Conservation (phyloP, 345 rosid genomes). For the Gynandropsis gynandra region DNA sequence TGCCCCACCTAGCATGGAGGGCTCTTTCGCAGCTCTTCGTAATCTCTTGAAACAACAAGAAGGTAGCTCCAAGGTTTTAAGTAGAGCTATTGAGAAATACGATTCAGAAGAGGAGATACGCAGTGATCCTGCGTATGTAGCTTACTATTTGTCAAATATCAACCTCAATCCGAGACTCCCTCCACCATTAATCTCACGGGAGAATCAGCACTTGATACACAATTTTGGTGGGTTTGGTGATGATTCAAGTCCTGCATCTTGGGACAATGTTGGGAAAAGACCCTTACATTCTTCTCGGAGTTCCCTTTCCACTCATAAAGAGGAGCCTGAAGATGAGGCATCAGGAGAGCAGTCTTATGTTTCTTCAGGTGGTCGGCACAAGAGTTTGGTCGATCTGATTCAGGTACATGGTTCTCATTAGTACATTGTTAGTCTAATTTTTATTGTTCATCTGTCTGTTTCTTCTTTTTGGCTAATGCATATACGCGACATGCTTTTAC, state of each 20-base stretch:
- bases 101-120: constrained; percentile 74
- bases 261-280: constrained; percentile 46
- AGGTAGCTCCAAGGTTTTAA: constrained; percentile 51
- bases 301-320: constrained; percentile 65
- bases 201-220: constrained; percentile 52
- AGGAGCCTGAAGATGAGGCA: constrained; percentile 78
- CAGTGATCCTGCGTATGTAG: constrained; percentile 72
- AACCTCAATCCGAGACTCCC: constrained; percentile 93
- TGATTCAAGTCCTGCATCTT: constrained; percentile 40
- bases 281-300: constrained; percentile 37
- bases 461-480: too few species aligned
- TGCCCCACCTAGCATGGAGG: constrained; percentile 98
- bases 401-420: constrained; percentile 47
- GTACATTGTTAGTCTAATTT: not conserved
- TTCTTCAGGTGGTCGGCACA: constrained; percentile 54
- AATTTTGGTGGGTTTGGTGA: constrained; percentile 65
- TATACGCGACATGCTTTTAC: too few species aligned
- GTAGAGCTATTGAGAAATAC: constrained; percentile 42
- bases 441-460: not conserved
- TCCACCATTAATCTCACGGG: constrained; percentile 78
- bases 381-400: constrained; percentile 81
- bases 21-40: constrained; percentile 76
- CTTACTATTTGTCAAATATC: constrained; percentile 69
- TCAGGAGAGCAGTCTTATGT: constrained; percentile 30
- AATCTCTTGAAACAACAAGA: constrained; percentile 61